Conservation (phyloP, 306 rosid species). For the Sechiopsis laciniata region DNA sequence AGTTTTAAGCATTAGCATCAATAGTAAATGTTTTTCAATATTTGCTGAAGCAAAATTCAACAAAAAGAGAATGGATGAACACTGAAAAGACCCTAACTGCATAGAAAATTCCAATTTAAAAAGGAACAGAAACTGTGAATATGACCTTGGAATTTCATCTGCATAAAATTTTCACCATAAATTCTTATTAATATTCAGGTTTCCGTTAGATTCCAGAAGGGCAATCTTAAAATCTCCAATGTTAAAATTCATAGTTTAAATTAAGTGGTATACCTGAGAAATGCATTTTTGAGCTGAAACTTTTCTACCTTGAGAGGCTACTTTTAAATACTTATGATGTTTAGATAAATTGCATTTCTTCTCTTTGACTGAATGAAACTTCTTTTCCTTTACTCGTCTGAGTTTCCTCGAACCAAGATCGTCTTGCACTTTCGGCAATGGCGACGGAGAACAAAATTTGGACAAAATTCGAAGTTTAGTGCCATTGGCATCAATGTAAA, state of each 20-base stretch:
- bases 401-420: conserved; percentile 30
- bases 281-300: conserved; percentile 27
- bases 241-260: not conserved
- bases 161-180: no score
- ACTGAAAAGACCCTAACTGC: no score
- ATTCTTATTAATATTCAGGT: no score
- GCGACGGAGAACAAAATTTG: conserved; percentile 32
- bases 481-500: conserved; percentile 49
- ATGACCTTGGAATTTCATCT: no score
- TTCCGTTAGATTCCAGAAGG: not conserved
- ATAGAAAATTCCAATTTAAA: no score
- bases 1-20: conserved; percentile 4
- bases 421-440: conserved; percentile 28
- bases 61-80: not conserved
- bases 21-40: not conserved
- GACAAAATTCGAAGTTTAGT: conserved; percentile 50
- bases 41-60: not conserved
- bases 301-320: conserved; percentile 28
- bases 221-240: no score
- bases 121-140: no score
- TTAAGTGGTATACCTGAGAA: conserved; percentile 37
- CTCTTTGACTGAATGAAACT: conserved; percentile 37
- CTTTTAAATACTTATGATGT: no score
- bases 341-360: conserved; percentile 28
- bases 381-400: conserved; percentile 35